Base-by-base conservation (phyloP, 805 yeast species). In the Wickerhamomyces bovis region DNA sequence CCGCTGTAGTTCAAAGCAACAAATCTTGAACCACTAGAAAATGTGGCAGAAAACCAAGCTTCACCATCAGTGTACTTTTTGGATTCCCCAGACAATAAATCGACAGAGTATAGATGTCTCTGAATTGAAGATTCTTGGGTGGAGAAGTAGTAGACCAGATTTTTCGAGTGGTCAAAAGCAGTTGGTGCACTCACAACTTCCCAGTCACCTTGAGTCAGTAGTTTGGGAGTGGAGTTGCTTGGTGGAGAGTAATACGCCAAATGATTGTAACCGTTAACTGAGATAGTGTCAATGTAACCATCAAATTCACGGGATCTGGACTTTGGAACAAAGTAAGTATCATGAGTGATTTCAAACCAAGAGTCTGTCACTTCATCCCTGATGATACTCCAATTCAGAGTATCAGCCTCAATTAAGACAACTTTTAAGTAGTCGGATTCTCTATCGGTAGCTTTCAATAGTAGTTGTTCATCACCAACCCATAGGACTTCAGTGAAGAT, bases 231-330 rank as follows among this genome's bases (percentile, higher is more conserved):
- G 0, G 78, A 51, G 6, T 83, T 63, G 22, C 74, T 70, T 2
- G 89, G 79, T 6, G 96, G 94, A 2, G 86, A 70, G 61, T 80
- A 94, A 64, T 85, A 90, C 0, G 89, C 98, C 52, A 94, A 70
- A 64, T 94, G 99, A 48, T 73, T 72, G 54, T 58, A 80, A 0
- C 87, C 87, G 50, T 78, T 72, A 22, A 78, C 69, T 6, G 80
- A 81, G 16, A 83, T 69, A 2, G 90, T 75, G 63, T 94, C 99
- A 48, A 94, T 77, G 64, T 94, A 94, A 1, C 95, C 95, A 54
- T 82, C 83, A 9, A 65, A 47, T 3, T 58, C 51, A 38, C 85
- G 71, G 2, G 62, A 46, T 1, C 57, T 59, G 44, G 79, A 73
- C 42, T 72, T 72, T 15, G 88, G 87, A 36, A 85, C 69, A 57